Percentiles rank a stretch among this genome's conserved stretches.
Conservation (phyloP, 768 basidiomycete species). For the Hericium rajendrae region DNA sequence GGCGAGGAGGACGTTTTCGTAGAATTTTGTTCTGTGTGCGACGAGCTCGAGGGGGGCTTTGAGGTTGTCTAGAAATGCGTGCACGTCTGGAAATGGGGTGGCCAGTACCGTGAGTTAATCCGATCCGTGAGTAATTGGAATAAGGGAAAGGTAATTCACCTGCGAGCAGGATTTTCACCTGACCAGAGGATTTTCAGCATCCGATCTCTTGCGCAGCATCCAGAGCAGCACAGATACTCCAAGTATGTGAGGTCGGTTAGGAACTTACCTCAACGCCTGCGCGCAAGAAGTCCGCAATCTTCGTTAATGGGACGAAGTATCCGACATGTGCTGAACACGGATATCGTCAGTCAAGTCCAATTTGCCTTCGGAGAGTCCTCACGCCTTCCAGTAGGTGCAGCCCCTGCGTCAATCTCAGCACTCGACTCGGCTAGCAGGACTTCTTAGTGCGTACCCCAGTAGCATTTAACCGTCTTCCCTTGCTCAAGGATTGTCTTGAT, state of each 20-base stretch:
- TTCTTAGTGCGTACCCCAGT: conserved; percentile 70
- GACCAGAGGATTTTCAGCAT: conserved; percentile 1
- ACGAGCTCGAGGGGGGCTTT: conserved; percentile 95
- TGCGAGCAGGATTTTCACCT: conserved; percentile 77
- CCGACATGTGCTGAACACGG: conserved; percentile 75
- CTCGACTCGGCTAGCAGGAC: neutral
- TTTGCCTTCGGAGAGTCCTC: conserved; percentile 20
- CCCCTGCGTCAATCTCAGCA: conserved; percentile 40
- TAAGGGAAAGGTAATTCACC: conserved; percentile 30
- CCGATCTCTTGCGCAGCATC: neutral
- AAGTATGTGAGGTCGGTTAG: conserved; percentile 11
- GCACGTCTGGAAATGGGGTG: conserved; percentile 52
- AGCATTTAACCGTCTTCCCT: conserved; percentile 69
- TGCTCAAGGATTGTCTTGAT: conserved; percentile 76
- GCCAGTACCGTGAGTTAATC: neutral
- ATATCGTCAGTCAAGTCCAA: too few species aligned
- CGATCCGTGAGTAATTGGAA: neutral
- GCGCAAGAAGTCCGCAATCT: conserved; percentile 91
- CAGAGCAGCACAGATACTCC: conserved; percentile 2
- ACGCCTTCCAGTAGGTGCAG: conserved; percentile 93
- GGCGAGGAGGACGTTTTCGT: conserved; percentile 68
- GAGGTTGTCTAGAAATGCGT: conserved; percentile 95
- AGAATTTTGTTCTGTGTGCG: conserved; percentile 81
- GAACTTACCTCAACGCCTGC: conserved; percentile 76
- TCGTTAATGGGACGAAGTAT: conserved; percentile 90